Conservation (phyloP, 768 basidiomycete species). For the Podaxis rugospora region DNA sequence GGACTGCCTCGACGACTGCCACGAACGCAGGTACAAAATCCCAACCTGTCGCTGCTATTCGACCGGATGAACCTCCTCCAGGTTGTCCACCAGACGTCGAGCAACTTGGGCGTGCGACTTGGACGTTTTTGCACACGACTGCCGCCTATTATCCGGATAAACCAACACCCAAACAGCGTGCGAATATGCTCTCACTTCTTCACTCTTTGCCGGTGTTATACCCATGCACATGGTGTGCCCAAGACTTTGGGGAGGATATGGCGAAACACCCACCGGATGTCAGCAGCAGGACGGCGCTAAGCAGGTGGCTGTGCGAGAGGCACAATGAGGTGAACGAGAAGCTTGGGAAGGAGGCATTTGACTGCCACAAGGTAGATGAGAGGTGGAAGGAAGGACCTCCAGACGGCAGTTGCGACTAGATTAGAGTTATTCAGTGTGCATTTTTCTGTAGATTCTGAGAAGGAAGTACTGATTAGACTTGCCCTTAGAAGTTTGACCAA, state of each 20-base stretch:
- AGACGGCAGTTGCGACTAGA: conserved; percentile 85
- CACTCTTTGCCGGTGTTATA: conserved; percentile 78
- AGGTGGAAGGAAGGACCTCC: conserved; percentile 89
- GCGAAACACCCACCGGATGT: conserved; percentile 71
- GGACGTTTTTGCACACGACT: conserved; percentile 95
- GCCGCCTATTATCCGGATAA: conserved; percentile 93
- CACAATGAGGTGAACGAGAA: conserved; percentile 92
- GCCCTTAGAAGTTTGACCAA: neutral
- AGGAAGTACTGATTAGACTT: neutral
- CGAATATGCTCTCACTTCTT: conserved; percentile 80
- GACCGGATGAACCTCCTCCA: conserved; percentile 38
- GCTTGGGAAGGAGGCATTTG: conserved; percentile 79
- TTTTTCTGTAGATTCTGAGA: neutral
- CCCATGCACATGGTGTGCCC: conserved; percentile 84
- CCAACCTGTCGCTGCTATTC: neutral
- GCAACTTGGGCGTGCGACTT: conserved; percentile 85
- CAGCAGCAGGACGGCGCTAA: conserved; percentile 60
- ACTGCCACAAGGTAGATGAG: conserved; percentile 79
- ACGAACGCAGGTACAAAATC: conserved; percentile 14
- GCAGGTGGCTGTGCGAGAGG: conserved; percentile 84
- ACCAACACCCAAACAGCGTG: conserved; percentile 70
- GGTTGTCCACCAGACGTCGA: conserved; percentile 91
- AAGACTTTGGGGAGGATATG: conserved; percentile 74
- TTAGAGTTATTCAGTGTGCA: conserved; percentile 2
- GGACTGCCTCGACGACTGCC: conserved; percentile 15